Base-by-base conservation (phyloP, 163 green algal species). In the Chlamydomonas reinhardtii region DNA sequence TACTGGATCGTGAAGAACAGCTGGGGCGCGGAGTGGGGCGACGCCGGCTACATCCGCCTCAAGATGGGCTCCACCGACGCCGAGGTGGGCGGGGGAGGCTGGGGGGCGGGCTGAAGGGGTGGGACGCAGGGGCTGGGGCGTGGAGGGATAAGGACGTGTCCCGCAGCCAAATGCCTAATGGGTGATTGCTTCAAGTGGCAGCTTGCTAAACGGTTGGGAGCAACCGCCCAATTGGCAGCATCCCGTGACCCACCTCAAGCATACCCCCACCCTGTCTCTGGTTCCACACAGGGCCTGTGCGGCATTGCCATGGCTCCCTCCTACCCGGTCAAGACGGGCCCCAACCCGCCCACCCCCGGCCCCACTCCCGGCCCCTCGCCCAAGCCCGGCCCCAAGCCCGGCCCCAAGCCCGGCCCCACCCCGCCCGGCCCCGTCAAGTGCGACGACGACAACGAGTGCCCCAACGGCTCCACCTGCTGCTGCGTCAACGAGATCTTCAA, bases 281-380 rank as follows among this genome's bases (percentile, higher is more conserved):
- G 1, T 14, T 14, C 11, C 48, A 56, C 48, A 19, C 74, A 88
- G 76, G 92, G 92, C 35, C 71, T 94, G 75, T 99, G 97, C 90
- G 97, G 96, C 68, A 97, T 99, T 71, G 93, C 96, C 80, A 97
- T 96, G 88, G 90, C 92, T 37, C 90, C 97, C 8, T 96, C 92
- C 37, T 99, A 99, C 94, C 97, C 97, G 2, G 85, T 93, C 72
- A 99, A 99, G 94, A 95, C 86, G 43, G 71, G 76, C 70, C 91
- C 91, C 77, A 98, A 98, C 92, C 95, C 95, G 16, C 92, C 85
- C 35, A 86, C 52, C 2, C 70, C 61, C 20, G 59, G 77, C 70
- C 90, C 88, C 19, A 65, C 48, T 4, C 85, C 89, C 12, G 62
- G 68, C n/a, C 81, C 87, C 59, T 76, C 74, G 16, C 78, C 82